These are phyloP conservation scores for Anastatica hierochuntica DNA, from an alignment of 345 rosid species.

Conservation along the genomic window DNA sequence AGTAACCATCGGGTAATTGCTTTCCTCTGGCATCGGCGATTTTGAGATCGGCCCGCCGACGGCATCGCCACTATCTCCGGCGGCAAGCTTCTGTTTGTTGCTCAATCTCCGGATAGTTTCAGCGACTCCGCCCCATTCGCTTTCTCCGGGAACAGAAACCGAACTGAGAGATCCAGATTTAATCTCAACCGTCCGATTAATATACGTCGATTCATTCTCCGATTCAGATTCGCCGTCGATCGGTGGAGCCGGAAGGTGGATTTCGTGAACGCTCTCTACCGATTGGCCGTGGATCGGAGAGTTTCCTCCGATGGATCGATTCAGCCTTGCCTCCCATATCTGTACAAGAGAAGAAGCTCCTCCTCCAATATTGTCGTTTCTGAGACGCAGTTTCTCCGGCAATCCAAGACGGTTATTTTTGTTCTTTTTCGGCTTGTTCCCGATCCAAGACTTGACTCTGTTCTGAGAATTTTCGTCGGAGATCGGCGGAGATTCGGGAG, in stretches of 20 bases:
- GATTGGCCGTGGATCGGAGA: slow-evolving; percentile 1
- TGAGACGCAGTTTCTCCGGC: slow-evolving; percentile 8
- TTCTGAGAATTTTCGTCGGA: no score
- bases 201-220: slow-evolving; percentile 8
- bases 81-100: no score
- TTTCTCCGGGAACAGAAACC: slow-evolving; percentile 28
- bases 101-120: slow-evolving; percentile 50
- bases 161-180: slow-evolving; percentile 15
- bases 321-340: slow-evolving; percentile 79
- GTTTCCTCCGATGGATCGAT: slow-evolving; percentile 30
- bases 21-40: slow-evolving; percentile 10
- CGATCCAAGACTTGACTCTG: no score
- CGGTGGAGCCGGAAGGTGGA: neutral
- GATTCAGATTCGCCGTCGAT: slow-evolving; percentile 1
- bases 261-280: neutral
- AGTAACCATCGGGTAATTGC: slow-evolving; percentile 18
- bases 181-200: slow-evolving; percentile 15
- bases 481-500: no score
- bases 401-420: slow-evolving; percentile 11
- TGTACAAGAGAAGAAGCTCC: slow-evolving; percentile 93
- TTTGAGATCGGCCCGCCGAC: no score
- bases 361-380: slow-evolving; percentile 21
- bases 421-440: no score
- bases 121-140: slow-evolving; percentile 44
- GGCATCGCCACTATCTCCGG: slow-evolving; percentile 10